Percentiles rank a stretch among this genome's conserved stretches.
Evolutionary conservation across 805 yeast species (phyloP).

Genomic region (Hyphopichia homilentoma): DNA sequence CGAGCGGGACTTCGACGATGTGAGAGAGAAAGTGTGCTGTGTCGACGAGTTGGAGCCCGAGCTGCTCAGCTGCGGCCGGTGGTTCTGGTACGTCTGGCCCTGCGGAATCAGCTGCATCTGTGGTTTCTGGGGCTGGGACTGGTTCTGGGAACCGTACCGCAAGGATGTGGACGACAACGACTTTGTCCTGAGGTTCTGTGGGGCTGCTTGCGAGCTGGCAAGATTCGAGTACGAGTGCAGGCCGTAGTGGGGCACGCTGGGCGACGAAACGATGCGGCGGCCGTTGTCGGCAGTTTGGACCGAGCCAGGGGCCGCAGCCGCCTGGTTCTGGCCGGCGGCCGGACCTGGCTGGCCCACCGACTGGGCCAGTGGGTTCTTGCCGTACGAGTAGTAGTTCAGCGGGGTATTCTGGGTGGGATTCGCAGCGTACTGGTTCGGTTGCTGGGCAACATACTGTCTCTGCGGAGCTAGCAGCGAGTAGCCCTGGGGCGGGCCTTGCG

Average conservation of each 20-base stretch:
- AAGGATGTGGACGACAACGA: conserved; percentile 2
- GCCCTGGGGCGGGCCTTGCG: too few relatives aligned
- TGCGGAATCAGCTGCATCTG: conserved; percentile 7
- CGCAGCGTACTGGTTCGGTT: conserved; percentile 7
- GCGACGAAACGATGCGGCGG: conserved; percentile 30
- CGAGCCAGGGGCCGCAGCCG: too few relatives aligned
- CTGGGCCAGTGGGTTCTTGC: too few relatives aligned
- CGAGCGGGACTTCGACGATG: conserved; percentile 36
- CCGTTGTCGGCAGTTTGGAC: too few relatives aligned
- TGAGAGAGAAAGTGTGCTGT: conserved; percentile 33
- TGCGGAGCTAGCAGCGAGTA: too few relatives aligned
- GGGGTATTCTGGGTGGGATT: too few relatives aligned
- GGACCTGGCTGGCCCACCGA: too few relatives aligned
- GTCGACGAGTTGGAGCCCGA: conserved; percentile 11
- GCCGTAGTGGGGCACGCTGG: conserved; percentile 15
- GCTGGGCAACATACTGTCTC: too few relatives aligned
- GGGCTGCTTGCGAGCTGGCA: conserved; percentile 7
- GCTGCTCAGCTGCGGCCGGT: conserved; percentile 5
- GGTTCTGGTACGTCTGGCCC: conserved; percentile 6
- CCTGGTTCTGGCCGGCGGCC: too few relatives aligned
- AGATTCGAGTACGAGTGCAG: conserved; percentile 3
- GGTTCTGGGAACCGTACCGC: conserved; percentile 19
- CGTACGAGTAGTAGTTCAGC: too few relatives aligned
- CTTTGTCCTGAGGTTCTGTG: conserved; percentile 4
- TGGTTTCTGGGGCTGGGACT: conserved; percentile 9